These are phyloP conservation scores for Babesia gibsoni DNA, from an alignment of 169 alveolate genomes.

Conservation along the genomic window DNA sequence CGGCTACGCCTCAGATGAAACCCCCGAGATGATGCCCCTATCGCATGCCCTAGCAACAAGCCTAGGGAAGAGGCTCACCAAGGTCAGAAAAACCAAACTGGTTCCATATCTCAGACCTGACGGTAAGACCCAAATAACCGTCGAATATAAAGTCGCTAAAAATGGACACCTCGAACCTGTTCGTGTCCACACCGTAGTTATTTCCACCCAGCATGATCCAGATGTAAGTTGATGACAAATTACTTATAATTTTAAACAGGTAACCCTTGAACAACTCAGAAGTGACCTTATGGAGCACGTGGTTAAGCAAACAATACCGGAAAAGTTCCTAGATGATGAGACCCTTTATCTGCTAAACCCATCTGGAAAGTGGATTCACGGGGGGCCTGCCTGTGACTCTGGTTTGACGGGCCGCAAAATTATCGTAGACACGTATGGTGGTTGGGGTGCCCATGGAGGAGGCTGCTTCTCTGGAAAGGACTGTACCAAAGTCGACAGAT, in stretches of 20 bases:
- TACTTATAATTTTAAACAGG: slow-evolving; percentile 46
- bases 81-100: slow-evolving; percentile 87
- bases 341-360: slow-evolving; percentile 95
- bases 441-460: slow-evolving; percentile 99
- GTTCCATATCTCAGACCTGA: slow-evolving; percentile 97
- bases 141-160: slow-evolving; percentile 78
- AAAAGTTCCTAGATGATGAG: slow-evolving; percentile 88
- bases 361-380: slow-evolving; percentile 94
- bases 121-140: slow-evolving; percentile 97
- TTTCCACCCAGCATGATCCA: slow-evolving; percentile 89
- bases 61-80: slow-evolving; percentile 90
- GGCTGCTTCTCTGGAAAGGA: slow-evolving; percentile 99
- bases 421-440: slow-evolving; percentile 98
- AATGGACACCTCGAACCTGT: slow-evolving; percentile 86
- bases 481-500: slow-evolving; percentile 97
- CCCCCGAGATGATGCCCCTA: slow-evolving; percentile 95
- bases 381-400: slow-evolving; percentile 99
- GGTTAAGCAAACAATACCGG: slow-evolving; percentile 91
- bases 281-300: slow-evolving; percentile 88
- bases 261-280: slow-evolving; percentile 77
- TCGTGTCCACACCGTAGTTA: slow-evolving; percentile 91
- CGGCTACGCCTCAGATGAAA: slow-evolving; percentile 99
- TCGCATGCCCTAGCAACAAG: slow-evolving; percentile 94
- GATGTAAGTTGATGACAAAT: slow-evolving; percentile 11
- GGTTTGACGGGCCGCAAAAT: slow-evolving; percentile 99